phyloP scores from a whole-genome alignment of 306 rosid genomes.

The Vigna reflexopilosa region DNA sequence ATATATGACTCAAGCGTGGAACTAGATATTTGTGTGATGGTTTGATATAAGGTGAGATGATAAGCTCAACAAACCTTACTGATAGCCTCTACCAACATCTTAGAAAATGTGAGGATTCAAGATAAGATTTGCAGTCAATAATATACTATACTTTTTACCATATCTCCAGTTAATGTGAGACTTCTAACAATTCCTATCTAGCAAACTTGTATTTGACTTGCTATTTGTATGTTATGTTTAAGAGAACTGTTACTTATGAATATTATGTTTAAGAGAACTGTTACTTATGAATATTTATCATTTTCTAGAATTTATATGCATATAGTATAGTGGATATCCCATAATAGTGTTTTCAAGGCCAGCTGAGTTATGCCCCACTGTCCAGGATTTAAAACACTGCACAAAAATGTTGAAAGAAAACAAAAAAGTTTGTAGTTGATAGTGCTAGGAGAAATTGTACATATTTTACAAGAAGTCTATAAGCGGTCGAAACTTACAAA shows the following conservation, averaged over 20 bases:
- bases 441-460: background rate
- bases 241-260: background rate
- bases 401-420: background rate
- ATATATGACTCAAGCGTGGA: no score
- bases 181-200: background rate
- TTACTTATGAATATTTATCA: background rate
- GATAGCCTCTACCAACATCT: no score
- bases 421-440: background rate
- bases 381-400: background rate
- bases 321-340: background rate
- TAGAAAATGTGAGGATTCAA: no score
- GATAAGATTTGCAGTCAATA: no score
- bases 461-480: background rate
- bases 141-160: no score
- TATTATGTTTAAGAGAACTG: background rate
- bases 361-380: no score
- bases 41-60: no score
- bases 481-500: background rate
- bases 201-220: background rate
- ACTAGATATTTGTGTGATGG: no score
- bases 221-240: background rate
- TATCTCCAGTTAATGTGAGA: no score
- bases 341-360: no score
- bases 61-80: no score
- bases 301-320: background rate